phyloP scores from a whole-genome alignment of 2,329 filamentous ascomycete genomes.

The Cladophialophora bantiana region DNA sequence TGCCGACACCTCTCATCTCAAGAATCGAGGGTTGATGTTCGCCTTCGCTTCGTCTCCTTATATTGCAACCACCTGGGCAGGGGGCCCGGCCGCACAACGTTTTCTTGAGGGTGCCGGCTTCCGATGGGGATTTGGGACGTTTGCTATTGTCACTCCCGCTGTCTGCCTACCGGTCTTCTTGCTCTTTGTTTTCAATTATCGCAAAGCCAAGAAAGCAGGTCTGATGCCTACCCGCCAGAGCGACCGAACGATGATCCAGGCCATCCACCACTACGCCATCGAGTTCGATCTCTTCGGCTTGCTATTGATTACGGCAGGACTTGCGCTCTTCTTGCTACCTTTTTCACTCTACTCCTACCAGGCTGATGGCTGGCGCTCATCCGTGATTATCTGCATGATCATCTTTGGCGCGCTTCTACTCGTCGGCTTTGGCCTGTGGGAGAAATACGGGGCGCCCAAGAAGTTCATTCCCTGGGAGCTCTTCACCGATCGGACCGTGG shows the following conservation, averaged over 20 bases:
- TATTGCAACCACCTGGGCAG: conserved; percentile 64
- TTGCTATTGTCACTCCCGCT: conserved; percentile 64
- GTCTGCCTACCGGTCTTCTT: conserved; percentile 61
- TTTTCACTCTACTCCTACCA: conserved; percentile 61
- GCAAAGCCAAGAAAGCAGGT: conserved; percentile 62
- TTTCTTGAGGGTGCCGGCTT: conserved; percentile 60
- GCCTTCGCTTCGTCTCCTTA: conserved; percentile 65
- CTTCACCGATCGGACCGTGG: conserved; percentile 54
- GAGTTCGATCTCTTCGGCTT: conserved; percentile 68
- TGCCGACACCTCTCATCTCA: conserved; percentile 67
- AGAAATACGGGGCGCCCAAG: conserved; percentile 59
- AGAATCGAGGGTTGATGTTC: conserved; percentile 66
- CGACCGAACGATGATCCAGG: conserved; percentile 51
- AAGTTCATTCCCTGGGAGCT: conserved; percentile 63
- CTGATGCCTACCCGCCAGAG: conserved; percentile 50
- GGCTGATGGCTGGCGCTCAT: conserved; percentile 55
- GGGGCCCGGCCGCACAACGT: conserved; percentile 57
- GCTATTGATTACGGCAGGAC: conserved; percentile 63
- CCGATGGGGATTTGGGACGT: conserved; percentile 68
- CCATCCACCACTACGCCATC: conserved; percentile 59
- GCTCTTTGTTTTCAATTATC: conserved; percentile 61
- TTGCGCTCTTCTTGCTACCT: conserved; percentile 70
- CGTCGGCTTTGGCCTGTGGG: conserved; percentile 61
- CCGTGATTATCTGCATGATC: conserved; percentile 57
- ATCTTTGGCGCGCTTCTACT: conserved; percentile 63